phyloP scores from a whole-genome alignment of 2,329 filamentous ascomycete genomes.

The Torrubiella hemipterigena region DNA sequence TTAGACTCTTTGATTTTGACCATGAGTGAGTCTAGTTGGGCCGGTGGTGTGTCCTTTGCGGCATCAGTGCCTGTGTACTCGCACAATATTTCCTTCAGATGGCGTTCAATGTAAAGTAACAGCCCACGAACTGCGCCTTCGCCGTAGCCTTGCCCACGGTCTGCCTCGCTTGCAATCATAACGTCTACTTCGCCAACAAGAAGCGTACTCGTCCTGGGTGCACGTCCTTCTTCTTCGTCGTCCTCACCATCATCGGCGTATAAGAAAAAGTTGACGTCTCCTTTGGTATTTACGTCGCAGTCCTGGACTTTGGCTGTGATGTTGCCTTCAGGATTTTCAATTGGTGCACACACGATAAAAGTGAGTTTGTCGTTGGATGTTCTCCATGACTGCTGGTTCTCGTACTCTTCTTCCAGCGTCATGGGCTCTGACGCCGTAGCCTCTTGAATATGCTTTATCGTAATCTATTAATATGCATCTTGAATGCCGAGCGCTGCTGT shows the following conservation, averaged over 20 bases:
- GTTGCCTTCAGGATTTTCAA: slow-evolving; percentile 3
- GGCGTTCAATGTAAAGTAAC: slow-evolving; percentile 50
- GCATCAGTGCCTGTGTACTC: slow-evolving; percentile 23
- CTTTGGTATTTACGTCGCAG: slow-evolving; percentile 45
- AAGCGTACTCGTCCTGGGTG: slow-evolving; percentile 12
- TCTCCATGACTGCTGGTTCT: slow-evolving; percentile 85
- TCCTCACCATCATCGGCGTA: slow-evolving; percentile 43
- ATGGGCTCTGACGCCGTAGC: slow-evolving; percentile 83
- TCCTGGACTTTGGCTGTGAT: slow-evolving; percentile 37
- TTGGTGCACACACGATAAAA: slow-evolving; percentile 66
- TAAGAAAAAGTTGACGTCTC: slow-evolving; percentile 75
- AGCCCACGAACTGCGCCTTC: slow-evolving; percentile 54
- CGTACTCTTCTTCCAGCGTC: slow-evolving; percentile 69
- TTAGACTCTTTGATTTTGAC: slow-evolving; percentile 49
- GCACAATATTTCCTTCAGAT: slow-evolving; percentile 40
- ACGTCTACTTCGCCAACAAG: slow-evolving; percentile 67
- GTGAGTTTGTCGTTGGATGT: slow-evolving; percentile 76
- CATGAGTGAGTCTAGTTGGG: slow-evolving; percentile 35
- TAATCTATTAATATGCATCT: background rate
- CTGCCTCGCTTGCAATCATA: slow-evolving; percentile 58
- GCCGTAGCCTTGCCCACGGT: slow-evolving; percentile 54
- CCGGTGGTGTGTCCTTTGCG: background rate
- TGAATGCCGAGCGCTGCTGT: background rate
- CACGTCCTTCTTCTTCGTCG: slow-evolving; percentile 18
- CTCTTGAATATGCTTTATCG: slow-evolving; percentile 68